Conservation (phyloP, 257 asterid species). For the Hygrophila difformis region DNA sequence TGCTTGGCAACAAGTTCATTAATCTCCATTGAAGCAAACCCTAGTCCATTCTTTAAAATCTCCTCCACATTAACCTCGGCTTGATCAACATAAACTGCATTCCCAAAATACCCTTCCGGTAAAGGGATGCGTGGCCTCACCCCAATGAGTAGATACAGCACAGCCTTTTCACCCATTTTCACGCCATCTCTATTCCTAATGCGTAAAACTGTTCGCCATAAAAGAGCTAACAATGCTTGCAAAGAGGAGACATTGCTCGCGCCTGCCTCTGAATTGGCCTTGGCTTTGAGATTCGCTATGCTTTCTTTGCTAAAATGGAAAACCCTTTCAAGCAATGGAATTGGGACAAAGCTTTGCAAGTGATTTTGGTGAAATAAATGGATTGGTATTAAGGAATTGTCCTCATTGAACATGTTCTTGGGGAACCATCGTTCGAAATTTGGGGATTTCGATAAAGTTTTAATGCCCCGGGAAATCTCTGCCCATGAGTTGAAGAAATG, state of each 20-base stretch:
- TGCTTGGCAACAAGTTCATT: conserved; percentile 19
- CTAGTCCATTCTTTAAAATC: conserved; percentile 18
- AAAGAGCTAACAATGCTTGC: conserved; percentile 30
- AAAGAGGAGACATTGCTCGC: conserved; percentile 27
- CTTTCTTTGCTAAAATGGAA: conserved; percentile 32
- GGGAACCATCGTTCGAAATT: conserved; percentile 24
- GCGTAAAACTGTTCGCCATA: conserved; percentile 29
- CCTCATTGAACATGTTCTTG: neutral
- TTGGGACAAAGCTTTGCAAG: neutral
- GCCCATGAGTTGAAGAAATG: conserved; percentile 34
- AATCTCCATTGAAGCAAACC: conserved; percentile 23
- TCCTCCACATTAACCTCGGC: neutral
- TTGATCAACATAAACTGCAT: conserved; percentile 2
- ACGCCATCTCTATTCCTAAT: neutral
- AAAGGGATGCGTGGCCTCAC: conserved; percentile 34
- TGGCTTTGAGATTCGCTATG: conserved; percentile 24
- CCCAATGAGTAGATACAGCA: conserved; percentile 3
- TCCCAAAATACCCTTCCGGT: conserved; percentile 32
- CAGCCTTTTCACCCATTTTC: neutral
- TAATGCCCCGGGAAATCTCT: conserved; percentile 21
- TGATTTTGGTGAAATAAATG: conserved; percentile 1
- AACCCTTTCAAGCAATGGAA: conserved; percentile 25
- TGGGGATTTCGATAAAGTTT: conserved; percentile 10
- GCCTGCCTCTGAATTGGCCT: conserved; percentile 24
- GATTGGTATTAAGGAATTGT: conserved; percentile 5